Conservation (phyloP, 202 grass and related monocot species). For the Schoenoplectus tabernaemontani region DNA sequence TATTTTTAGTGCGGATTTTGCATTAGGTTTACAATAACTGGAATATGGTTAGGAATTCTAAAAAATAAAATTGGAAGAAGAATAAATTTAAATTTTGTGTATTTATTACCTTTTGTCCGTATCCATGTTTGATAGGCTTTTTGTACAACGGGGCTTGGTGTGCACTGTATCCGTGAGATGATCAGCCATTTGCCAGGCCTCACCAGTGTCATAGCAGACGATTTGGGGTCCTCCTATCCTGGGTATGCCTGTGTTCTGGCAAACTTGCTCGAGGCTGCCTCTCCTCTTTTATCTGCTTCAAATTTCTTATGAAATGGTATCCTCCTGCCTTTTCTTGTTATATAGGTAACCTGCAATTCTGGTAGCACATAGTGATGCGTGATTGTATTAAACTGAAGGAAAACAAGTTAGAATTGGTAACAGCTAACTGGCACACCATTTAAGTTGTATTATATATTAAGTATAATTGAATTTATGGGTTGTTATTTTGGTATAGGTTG, state of each 20-base stretch:
- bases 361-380: neutral
- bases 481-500: neutral
- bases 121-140: conserved; percentile 55
- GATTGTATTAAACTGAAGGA: neutral
- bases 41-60: neutral
- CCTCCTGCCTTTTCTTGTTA: conserved; percentile 18
- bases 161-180: conserved; percentile 79
- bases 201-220: conserved; percentile 44
- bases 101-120: conserved; percentile 23
- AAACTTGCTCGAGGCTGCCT: conserved; percentile 93
- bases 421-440: neutral
- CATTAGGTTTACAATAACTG: neutral
- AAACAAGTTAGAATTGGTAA: neutral
- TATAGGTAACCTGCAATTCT: neutral
- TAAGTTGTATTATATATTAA: neutral
- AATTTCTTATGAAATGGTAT: conserved; percentile 62
- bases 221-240: conserved; percentile 57
- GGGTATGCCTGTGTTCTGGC: conserved; percentile 95
- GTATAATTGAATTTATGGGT: conserved; percentile 5
- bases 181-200: conserved; percentile 41
- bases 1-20: neutral
- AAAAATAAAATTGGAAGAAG: neutral
- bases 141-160: conserved; percentile 54
- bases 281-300: conserved; percentile 65
- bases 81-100: neutral